A percentile compares a stretch with the other conserved stretches of the same genome.
phyloP scores from a whole-genome alignment of 371 early-diverging fungal genomes.

The Mucor velutinosus region DNA sequence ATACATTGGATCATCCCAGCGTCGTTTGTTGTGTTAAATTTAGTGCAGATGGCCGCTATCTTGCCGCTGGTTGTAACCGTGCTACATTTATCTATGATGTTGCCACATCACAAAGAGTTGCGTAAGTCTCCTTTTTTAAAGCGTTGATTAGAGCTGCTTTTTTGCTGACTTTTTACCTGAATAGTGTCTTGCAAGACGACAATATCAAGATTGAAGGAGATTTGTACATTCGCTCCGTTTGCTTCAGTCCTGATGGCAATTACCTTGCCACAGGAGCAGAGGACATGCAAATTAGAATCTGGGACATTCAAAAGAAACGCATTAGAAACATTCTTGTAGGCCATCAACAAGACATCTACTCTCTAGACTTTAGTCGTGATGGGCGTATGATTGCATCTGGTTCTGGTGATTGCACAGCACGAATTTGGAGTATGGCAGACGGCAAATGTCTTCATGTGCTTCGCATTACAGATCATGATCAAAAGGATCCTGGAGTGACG shows the following conservation, averaged over 20 bases:
- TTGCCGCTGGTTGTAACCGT: constrained; percentile 96
- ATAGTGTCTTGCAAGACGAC: constrained; percentile 79
- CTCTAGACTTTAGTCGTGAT: constrained; percentile 90
- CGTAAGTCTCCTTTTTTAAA: constrained; percentile 52
- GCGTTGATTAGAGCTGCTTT: background rate
- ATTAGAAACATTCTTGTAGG: constrained; percentile 74
- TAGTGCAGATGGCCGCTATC: constrained; percentile 86
- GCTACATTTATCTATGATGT: constrained; percentile 90
- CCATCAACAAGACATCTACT: constrained; percentile 95
- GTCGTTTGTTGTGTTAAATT: constrained; percentile 98
- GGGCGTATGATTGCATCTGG: constrained; percentile 91
- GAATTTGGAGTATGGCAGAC: constrained; percentile 84
- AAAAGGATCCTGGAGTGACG: constrained; percentile 91
- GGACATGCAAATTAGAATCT: constrained; percentile 90
- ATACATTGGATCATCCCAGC: constrained; percentile 83
- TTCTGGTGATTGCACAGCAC: constrained; percentile 87
- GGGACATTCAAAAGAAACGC: constrained; percentile 69
- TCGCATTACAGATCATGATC: constrained; percentile 72
- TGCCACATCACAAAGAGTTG: constrained; percentile 67
- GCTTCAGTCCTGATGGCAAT: constrained; percentile 94
- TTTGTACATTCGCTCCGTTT: constrained; percentile 94
- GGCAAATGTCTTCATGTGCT: constrained; percentile 73
- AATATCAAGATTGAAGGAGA: constrained; percentile 75
- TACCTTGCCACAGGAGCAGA: constrained; percentile 97
- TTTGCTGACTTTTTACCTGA: constrained; percentile 7